These are phyloP conservation scores for Suhomyces faveliae DNA, from an alignment of 805 yeast genomes.

Conservation along the genomic window DNA sequence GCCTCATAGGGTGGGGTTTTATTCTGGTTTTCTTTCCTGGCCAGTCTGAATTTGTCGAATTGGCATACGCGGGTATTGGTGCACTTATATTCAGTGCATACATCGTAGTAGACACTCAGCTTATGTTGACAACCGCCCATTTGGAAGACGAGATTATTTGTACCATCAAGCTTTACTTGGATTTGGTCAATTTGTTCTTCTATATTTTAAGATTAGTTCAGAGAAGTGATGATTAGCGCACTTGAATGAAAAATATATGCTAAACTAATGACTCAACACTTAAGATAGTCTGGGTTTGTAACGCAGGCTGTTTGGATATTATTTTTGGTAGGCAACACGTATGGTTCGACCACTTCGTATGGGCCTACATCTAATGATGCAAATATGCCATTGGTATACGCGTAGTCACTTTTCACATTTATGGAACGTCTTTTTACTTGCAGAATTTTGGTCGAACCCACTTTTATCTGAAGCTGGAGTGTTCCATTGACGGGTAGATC, in stretches of 20 bases:
- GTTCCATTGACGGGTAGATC: slow-evolving; percentile 6
- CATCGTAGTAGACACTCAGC: slow-evolving; percentile 78
- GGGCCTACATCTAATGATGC: slow-evolving; percentile 4
- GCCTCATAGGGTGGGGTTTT: slow-evolving; percentile 69
- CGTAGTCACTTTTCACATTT: background rate
- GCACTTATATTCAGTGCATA: slow-evolving; percentile 72
- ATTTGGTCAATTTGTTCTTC: slow-evolving; percentile 76
- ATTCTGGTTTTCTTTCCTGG: slow-evolving; percentile 64
- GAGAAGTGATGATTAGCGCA: slow-evolving; percentile 11
- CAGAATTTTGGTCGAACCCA: slow-evolving; percentile 1
- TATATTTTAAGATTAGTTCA: slow-evolving; percentile 67
- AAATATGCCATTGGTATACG: background rate
- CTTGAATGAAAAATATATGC: background rate
- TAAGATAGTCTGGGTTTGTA: slow-evolving; percentile 2
- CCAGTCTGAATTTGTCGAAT: slow-evolving; percentile 53
- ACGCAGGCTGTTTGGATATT: slow-evolving; percentile 11
- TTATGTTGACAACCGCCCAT: slow-evolving; percentile 67
- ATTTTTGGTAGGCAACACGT: background rate
- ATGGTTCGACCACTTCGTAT: slow-evolving; percentile 3
- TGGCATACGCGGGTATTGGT: slow-evolving; percentile 69
- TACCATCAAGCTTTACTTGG: slow-evolving; percentile 75
- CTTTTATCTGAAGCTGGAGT: slow-evolving; percentile 9
- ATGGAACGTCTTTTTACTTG: slow-evolving; percentile 1
- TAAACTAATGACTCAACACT: background rate
- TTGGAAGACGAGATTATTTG: slow-evolving; percentile 87